A percentile compares a stretch with the other conserved stretches of the same genome.
Conservation (phyloP, 2,329 filamentous ascomycete species). For the Elsinoe australis region DNA sequence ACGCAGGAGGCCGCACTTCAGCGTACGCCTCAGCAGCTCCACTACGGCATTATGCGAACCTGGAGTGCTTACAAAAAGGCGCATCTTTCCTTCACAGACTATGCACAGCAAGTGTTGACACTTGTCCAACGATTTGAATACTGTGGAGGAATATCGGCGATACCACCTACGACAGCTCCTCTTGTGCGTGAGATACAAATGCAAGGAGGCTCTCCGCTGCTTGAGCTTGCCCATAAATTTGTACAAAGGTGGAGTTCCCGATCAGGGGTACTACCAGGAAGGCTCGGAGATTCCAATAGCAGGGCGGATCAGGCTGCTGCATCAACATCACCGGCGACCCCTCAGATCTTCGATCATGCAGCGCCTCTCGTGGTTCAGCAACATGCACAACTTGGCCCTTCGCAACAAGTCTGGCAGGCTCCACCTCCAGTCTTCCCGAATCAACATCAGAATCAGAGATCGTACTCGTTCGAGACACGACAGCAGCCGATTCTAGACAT, state of each 20-base stretch:
- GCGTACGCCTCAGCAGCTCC: slow-evolving; percentile 12
- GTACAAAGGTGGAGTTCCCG: background rate
- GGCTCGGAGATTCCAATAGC: background rate
- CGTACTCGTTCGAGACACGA: background rate
- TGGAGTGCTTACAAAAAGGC: background rate
- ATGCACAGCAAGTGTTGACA: background rate
- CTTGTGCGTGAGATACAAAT: background rate
- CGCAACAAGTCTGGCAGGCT: background rate
- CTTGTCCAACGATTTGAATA: background rate
- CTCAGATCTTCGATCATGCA: background rate
- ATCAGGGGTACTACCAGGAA: background rate
- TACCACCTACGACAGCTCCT: background rate
- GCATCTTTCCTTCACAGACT: background rate
- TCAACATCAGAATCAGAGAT: background rate
- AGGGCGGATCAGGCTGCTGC: background rate
- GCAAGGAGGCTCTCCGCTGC: background rate
- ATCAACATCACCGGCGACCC: background rate
- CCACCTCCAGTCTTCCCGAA: background rate
- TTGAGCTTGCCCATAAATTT: background rate
- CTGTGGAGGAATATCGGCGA: background rate
- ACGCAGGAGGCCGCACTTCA: background rate
- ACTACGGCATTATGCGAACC: background rate
- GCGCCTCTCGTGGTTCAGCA: background rate
- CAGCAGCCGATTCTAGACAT: background rate
- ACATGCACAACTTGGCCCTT: too few relatives aligned